Base-by-base conservation (phyloP, 192 early-diverging fungal genomes). In the Ambispora gerdemannii region DNA sequence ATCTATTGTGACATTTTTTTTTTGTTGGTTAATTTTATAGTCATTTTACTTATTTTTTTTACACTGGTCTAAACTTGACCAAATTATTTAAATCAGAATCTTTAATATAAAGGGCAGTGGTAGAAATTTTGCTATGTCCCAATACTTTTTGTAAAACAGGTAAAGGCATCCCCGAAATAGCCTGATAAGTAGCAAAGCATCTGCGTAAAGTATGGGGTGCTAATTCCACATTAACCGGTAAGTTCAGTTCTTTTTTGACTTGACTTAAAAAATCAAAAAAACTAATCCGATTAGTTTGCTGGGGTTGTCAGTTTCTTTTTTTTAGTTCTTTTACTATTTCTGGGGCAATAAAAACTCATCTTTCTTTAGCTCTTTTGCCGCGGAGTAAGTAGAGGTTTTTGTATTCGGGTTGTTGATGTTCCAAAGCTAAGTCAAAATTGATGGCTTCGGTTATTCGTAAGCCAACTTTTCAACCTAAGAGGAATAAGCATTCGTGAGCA, bases 131-230 rank as follows among this genome's bases (percentile, higher is more conserved):
- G n/a, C 53, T 55, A 55, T 55, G 53, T 22, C 53, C 53, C 24
- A 55, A 25, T 25, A 55, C 53, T 55, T 55, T 55, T n/a, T n/a
- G n/a, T n/a, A n/a, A n/a, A n/a, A n/a, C n/a, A n/a, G n/a, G n/a
- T n/a, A n/a, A n/a, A n/a, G 53, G 53, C 53, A 55, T 55, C 7
- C 53, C 53, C 6, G 53, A 55, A 55, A 55, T 55, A 55, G 53
- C 53, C n/a, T 55, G 53, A 55, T 55, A 20, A 20, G 53, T 55
- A 20, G 53, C 53, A 55, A 55, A 55, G 17, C 53, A 55, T 11
- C 53, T 4, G 17, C 53, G 17, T 4, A 55, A 22, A 55, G 53
- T 55, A 55, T 55, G 53, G 25, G 53, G 53, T 17, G 53, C 17
- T 55, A 55, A 55, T 22, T 55, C 53, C n/a, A 55, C n/a, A 20